Evolutionary conservation across 257 asterid species (phyloP), one percentile per base, ranked within the genome.

Genomic region (Fraxinus cuspidata): DNA sequence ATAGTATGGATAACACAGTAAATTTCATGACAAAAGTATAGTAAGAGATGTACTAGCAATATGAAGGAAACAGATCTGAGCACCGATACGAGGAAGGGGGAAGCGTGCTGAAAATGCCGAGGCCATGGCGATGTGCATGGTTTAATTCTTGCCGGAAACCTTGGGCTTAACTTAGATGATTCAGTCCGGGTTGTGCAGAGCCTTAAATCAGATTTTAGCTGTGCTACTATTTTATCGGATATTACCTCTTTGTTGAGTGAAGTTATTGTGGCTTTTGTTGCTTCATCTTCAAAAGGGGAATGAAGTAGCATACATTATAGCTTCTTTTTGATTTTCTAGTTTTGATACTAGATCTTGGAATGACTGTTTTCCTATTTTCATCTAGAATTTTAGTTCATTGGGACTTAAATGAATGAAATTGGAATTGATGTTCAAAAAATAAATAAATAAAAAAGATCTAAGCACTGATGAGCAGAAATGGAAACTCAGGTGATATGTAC

Each of bases 1-100:
- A 38, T 69, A 60, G 19, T 37, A 78, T 49, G 13, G 58, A 68
- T 25, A 77, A n/a, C 23, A 35, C 7, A 6, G 71, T 69, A 56
- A 53, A 56, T 53, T 60, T 68, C 8, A 27, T 25, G 25, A 29
- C 13, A 42, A 78, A 23, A 53, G 11, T 19, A 0, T 53, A 19
- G 9, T 47, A 47, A n/a, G 64, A 53, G 0, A 53, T 19, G 64
- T 7, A 53, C 31, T 60, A 60, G 67, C 16, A 19, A 8, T 21
- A 7, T 23, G 16, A 23, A 23, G 19, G 31, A 27, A 60, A 23
- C 10, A 23, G 16, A 58, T 58, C 27, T 25, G 25, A 27, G 69
- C 67, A 7, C 12, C 1, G 7, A 58, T 58, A 58, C 23, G 31
- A 53, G 25, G 10, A 53, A 4, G 63, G 5, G 63, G 63, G 63